These are phyloP conservation scores for Thielaviopsis populi DNA, from an alignment of 2,329 filamentous ascomycete species.

Conservation along the genomic window DNA sequence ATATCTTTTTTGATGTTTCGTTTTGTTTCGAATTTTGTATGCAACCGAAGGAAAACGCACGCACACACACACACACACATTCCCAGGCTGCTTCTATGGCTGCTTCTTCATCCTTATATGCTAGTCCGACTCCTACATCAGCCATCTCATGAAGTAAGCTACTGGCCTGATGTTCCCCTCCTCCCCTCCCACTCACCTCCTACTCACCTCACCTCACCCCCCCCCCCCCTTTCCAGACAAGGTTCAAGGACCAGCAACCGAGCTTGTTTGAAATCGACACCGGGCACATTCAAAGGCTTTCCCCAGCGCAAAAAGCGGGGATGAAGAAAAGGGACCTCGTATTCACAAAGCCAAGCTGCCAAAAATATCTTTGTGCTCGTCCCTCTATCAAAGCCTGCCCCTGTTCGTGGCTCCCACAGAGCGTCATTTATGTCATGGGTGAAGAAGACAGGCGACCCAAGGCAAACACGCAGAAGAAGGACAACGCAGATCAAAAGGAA, in stretches of 20 bases:
- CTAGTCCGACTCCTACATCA: background rate
- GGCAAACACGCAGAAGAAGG: background rate
- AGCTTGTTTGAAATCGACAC: background rate
- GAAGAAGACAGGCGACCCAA: background rate
- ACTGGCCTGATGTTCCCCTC: too few species aligned
- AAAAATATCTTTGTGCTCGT: conserved; percentile 4
- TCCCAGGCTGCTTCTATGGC: too few species aligned
- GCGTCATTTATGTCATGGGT: conserved; percentile 3
- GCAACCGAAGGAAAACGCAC: background rate
- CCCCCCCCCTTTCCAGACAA: background rate
- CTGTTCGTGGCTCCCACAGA: background rate
- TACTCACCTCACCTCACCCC: background rate
- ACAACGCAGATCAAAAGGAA: background rate
- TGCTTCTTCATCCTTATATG: background rate
- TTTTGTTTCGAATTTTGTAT: background rate
- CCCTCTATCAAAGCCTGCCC: background rate
- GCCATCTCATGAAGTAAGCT: too few species aligned
- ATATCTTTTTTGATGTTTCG: background rate
- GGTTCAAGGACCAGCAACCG: background rate
- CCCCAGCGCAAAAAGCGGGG: background rate
- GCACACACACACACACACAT: background rate
- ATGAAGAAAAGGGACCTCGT: background rate
- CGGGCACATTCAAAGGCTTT: background rate
- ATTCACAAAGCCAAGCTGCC: conserved; percentile 1
- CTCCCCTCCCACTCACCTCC: background rate